These are phyloP conservation scores for Ophiostoma quercus DNA, from an alignment of 2,329 filamentous ascomycete species.

Conservation along the genomic window DNA sequence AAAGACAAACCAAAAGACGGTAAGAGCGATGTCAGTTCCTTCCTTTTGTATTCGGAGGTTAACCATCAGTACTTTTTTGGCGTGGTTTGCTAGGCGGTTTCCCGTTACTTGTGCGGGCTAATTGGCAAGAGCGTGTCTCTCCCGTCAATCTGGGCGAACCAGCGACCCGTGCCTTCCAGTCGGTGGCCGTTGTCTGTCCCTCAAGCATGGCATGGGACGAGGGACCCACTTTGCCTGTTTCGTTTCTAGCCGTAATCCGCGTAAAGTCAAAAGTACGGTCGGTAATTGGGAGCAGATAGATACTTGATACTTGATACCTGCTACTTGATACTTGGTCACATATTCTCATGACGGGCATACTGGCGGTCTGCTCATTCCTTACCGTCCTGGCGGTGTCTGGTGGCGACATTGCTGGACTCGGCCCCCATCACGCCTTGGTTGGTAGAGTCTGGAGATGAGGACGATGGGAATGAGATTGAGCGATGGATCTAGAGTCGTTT, in stretches of 20 bases:
- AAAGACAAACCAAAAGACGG: background rate
- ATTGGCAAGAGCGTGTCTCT: slow-evolving; percentile 2
- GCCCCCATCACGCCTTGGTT: background rate
- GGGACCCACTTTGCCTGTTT: slow-evolving; percentile 10
- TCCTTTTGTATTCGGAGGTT: background rate
- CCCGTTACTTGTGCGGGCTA: background rate
- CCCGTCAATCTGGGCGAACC: slow-evolving; percentile 17
- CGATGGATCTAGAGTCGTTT: no score
- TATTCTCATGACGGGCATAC: background rate
- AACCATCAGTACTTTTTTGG: slow-evolving; percentile 7
- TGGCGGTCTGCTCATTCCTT: slow-evolving; percentile 1
- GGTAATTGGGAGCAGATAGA: background rate
- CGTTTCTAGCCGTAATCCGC: slow-evolving; percentile 11
- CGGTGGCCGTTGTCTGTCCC: background rate
- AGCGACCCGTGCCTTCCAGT: slow-evolving; percentile 14
- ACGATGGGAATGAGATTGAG: no score
- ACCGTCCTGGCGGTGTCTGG: slow-evolving; percentile 18
- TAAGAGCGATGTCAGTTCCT: background rate
- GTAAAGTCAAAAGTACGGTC: background rate
- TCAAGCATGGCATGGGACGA: background rate
- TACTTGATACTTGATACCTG: background rate
- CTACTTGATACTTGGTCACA: background rate
- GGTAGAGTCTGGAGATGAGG: background rate
- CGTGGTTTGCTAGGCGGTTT: background rate
- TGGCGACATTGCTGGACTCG: slow-evolving; percentile 13